These are phyloP conservation scores for Rhodotorula paludigena DNA, from an alignment of 768 basidiomycete species.

Conservation along the genomic window DNA sequence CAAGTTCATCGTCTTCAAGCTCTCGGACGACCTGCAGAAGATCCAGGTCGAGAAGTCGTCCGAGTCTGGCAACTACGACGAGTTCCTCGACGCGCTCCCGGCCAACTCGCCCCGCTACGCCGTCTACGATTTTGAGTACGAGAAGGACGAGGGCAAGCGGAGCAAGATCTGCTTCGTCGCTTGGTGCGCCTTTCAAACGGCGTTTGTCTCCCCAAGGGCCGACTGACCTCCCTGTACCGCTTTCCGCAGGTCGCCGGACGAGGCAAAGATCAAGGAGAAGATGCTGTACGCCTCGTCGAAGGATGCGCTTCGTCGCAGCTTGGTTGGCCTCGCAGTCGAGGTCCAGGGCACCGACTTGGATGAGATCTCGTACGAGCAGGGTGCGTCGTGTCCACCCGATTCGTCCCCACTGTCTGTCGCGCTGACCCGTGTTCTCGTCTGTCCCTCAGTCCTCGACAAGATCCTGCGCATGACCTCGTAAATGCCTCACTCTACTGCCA, in stretches of 20 bases:
- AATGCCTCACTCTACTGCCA: background rate
- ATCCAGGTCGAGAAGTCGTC: conserved; percentile 72
- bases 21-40: conserved; percentile 58
- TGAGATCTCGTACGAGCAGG: conserved; percentile 66
- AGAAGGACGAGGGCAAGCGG: conserved; percentile 66
- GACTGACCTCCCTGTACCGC: background rate
- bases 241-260: conserved; percentile 70
- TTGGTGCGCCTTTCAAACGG: conserved; percentile 60
- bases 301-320: conserved; percentile 65
- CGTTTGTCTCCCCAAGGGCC: background rate
- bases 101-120: conserved; percentile 74
- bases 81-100: conserved; percentile 69
- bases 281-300: conserved; percentile 88
- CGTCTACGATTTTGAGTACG: conserved; percentile 80
- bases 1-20: conserved; percentile 77
- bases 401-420: background rate
- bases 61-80: conserved; percentile 57
- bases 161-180: conserved; percentile 78
- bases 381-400: conserved; percentile 50
- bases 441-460: conserved; percentile 47
- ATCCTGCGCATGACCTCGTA: conserved; percentile 40
- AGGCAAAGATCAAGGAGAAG: conserved; percentile 78
- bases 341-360: conserved; percentile 75
- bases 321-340: conserved; percentile 72
- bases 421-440: background rate